These are phyloP conservation scores for Psophocarpus tetragonolobus DNA, from an alignment of 306 rosid genomes.

Conservation along the genomic window DNA sequence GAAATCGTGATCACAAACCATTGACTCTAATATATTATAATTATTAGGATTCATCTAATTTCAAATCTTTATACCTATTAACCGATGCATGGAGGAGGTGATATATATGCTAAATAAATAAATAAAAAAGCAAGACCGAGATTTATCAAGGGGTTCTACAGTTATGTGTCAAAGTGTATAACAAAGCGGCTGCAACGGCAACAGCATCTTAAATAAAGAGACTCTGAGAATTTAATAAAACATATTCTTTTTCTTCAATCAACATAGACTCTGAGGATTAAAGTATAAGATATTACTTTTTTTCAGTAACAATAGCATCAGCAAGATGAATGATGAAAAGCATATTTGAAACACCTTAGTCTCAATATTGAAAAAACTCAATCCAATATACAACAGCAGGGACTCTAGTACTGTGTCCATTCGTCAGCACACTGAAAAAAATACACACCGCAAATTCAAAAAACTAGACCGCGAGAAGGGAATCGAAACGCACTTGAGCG, in stretches of 20 bases:
- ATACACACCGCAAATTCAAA: neutral
- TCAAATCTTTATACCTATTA: too few relatives aligned
- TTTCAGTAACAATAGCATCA: neutral
- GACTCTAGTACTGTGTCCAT: neutral
- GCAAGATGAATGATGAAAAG: neutral
- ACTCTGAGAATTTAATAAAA: neutral
- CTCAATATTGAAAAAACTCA: neutral
- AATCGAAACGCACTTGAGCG: constrained; percentile 73
- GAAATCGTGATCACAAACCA: neutral
- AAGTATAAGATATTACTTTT: neutral
- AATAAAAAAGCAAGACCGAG: neutral
- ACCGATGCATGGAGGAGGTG: neutral
- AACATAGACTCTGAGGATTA: too few relatives aligned
- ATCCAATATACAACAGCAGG: neutral
- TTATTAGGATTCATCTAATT: too few relatives aligned
- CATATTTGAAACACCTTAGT: neutral
- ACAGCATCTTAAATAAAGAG: neutral
- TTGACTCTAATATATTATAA: neutral
- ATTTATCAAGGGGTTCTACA: neutral
- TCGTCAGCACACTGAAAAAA: neutral
- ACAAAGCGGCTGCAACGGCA: neutral
- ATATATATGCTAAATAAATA: too few relatives aligned
- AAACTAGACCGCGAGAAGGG: neutral
- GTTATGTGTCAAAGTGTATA: neutral
- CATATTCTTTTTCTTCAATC: too few relatives aligned